phyloP scores from a whole-genome alignment of 305 asterid genomes.

The Ilex paraguariensis region DNA sequence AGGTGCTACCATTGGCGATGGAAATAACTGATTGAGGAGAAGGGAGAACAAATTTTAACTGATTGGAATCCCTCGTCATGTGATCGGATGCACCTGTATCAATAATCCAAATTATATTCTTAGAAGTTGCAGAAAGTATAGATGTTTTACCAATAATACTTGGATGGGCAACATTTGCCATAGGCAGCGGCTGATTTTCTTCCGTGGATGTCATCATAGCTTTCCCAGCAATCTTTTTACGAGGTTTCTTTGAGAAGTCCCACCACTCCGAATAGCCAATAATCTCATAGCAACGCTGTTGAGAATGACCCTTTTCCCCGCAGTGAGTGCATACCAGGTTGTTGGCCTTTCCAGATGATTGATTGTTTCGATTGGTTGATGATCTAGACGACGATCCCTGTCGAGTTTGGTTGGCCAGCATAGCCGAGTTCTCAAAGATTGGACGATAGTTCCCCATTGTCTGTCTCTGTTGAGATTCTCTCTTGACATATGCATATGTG shows the following conservation, averaged over 20 bases:
- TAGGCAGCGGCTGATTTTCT: background rate
- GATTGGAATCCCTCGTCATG: background rate
- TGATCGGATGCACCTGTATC: conserved; percentile 1
- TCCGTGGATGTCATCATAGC: background rate
- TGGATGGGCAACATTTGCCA: background rate
- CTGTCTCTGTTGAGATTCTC: no score
- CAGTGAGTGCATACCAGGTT: background rate
- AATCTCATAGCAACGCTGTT: background rate
- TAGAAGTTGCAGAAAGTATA: background rate
- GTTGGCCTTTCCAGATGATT: background rate
- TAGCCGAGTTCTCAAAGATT: background rate
- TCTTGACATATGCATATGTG: background rate
- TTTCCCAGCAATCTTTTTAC: background rate
- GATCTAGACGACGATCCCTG: background rate
- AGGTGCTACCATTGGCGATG: background rate
- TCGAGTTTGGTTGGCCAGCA: background rate
- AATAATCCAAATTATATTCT: background rate
- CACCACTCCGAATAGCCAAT: background rate
- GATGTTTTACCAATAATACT: background rate
- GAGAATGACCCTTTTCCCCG: background rate
- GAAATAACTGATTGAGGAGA: background rate
- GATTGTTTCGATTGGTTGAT: background rate
- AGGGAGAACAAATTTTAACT: background rate
- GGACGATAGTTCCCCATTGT: no score
- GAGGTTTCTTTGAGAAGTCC: background rate